Evolutionary conservation across 495 filamentous ascomycete species (phyloP).

Genomic region (Rostrohypoxylon terebratum): DNA sequence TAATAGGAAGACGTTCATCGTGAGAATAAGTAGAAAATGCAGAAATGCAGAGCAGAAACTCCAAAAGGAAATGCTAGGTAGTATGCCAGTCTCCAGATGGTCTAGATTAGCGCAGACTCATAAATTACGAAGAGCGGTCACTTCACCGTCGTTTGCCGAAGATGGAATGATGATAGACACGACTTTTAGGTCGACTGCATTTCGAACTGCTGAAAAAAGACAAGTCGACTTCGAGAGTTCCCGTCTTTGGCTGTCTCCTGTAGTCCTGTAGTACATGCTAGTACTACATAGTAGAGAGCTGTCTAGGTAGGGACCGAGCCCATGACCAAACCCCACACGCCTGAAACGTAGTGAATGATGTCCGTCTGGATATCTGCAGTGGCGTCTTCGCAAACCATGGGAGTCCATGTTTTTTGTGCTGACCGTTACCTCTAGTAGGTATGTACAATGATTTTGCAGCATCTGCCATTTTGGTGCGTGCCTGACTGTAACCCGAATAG

Average conservation of each 20-base stretch:
- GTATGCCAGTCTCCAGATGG: slow-evolving; percentile 14
- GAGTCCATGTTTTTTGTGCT: slow-evolving; percentile 22
- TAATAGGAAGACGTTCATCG: slow-evolving; percentile 4
- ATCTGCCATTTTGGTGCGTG: slow-evolving; percentile 26
- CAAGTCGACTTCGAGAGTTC: slow-evolving; percentile 28
- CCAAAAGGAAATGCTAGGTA: not conserved
- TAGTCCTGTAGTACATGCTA: too few relatives aligned
- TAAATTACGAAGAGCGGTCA: slow-evolving; percentile 38
- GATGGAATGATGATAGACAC: slow-evolving; percentile 28
- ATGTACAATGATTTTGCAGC: slow-evolving; percentile 10
- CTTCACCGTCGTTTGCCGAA: slow-evolving; percentile 40
- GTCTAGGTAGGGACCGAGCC: slow-evolving; percentile 12
- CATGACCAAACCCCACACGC: slow-evolving; percentile 37
- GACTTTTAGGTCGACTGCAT: slow-evolving; percentile 28
- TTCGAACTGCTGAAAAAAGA: slow-evolving; percentile 37
- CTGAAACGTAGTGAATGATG: slow-evolving; percentile 42
- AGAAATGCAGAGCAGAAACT: slow-evolving; percentile 9
- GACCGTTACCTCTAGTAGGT: slow-evolving; percentile 14
- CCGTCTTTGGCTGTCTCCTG: slow-evolving; percentile 40
- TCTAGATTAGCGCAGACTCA: slow-evolving; percentile 22
- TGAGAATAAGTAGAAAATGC: too few relatives aligned
- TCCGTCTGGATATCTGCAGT: slow-evolving; percentile 49
- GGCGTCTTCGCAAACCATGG: slow-evolving; percentile 32
- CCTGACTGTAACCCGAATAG: slow-evolving; percentile 45
- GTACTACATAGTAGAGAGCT: too few relatives aligned